Percentiles rank a stretch among this genome's conserved stretches.
These are phyloP conservation scores for Cerrena zonata DNA, from an alignment of 1,284 basidiomycete species.

Conservation along the genomic window DNA sequence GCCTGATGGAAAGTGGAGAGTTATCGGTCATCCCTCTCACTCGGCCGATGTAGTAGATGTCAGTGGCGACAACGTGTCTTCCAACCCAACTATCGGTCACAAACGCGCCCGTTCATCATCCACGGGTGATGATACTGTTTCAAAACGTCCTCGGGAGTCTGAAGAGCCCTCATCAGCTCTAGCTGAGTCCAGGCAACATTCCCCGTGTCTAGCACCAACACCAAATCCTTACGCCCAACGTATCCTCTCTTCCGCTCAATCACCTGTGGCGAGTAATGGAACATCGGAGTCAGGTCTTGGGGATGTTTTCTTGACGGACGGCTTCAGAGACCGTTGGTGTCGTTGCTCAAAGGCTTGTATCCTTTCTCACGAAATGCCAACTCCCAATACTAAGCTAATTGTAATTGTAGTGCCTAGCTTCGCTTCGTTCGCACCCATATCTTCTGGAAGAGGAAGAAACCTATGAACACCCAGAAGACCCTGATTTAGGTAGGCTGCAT, in stretches of 20 bases:
- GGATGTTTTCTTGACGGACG: conserved; percentile 67
- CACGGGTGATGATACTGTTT: conserved; percentile 31
- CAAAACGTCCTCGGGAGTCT: conserved; percentile 42
- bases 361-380: not conserved
- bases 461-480: conserved; percentile 76
- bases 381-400: not conserved
- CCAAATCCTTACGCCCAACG: conserved; percentile 37
- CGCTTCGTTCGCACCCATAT: conserved; percentile 47
- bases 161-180: conserved; percentile 19
- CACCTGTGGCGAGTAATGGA: not conserved
- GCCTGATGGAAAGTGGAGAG: conserved; percentile 43
- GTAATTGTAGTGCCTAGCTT: conserved; percentile 46
- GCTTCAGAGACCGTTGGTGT: conserved; percentile 71
- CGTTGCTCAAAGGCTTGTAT: conserved; percentile 51
- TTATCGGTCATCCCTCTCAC: conserved; percentile 29
- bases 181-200: not conserved
- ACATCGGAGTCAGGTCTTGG: conserved; percentile 38
- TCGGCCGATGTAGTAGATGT: conserved; percentile 15
- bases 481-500: conserved; percentile 58
- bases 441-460: conserved; percentile 74
- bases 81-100: conserved; percentile 24
- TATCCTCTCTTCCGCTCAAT: conserved; percentile 27
- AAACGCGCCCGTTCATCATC: conserved; percentile 48
- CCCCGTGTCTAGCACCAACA: conserved; percentile 48
- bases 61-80: conserved; percentile 15